Evolutionary conservation across 2,329 filamentous ascomycete species (phyloP).

Genomic region (Calonectria crousiana): DNA sequence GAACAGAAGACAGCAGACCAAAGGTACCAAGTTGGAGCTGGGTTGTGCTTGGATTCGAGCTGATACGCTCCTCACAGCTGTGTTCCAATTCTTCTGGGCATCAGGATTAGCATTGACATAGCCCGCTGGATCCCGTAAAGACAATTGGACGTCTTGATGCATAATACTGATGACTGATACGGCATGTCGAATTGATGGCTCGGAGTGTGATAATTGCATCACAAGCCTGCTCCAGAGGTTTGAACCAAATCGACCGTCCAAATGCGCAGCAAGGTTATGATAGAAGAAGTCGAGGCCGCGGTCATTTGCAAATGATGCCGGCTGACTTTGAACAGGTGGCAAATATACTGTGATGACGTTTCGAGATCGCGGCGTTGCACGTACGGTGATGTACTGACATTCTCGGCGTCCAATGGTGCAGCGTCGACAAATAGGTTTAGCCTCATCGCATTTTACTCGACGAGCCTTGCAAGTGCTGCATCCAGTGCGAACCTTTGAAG

Average conservation of each 20-base stretch:
- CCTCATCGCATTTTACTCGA: conserved; percentile 22
- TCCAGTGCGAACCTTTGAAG: conserved; percentile 21
- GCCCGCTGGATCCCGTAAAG: conserved; percentile 7
- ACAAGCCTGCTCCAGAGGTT: conserved; percentile 17
- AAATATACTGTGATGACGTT: conserved; percentile 18
- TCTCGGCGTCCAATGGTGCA: conserved; percentile 8
- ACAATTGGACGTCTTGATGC: conserved; percentile 13
- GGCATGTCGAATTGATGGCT: conserved; percentile 16
- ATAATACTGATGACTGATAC: conserved; percentile 14
- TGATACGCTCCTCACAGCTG: background rate
- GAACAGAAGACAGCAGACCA: conserved; percentile 18
- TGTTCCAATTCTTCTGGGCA: conserved; percentile 5
- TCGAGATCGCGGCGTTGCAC: background rate
- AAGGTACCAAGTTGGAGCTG: conserved; percentile 9
- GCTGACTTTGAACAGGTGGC: conserved; percentile 7
- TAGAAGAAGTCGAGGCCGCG: conserved; percentile 20
- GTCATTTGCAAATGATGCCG: conserved; percentile 4
- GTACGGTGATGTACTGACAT: conserved; percentile 9
- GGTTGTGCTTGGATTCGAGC: conserved; percentile 12
- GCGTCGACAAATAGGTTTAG: conserved; percentile 16
- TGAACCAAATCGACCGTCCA: conserved; percentile 17
- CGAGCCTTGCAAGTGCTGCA: conserved; percentile 23
- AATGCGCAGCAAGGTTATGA: background rate
- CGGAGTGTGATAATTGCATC: conserved; percentile 20
- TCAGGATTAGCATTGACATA: conserved; percentile 7